phyloP scores from a whole-genome alignment of 31 red algal species.

The Odonthalia washingtoniensis region DNA sequence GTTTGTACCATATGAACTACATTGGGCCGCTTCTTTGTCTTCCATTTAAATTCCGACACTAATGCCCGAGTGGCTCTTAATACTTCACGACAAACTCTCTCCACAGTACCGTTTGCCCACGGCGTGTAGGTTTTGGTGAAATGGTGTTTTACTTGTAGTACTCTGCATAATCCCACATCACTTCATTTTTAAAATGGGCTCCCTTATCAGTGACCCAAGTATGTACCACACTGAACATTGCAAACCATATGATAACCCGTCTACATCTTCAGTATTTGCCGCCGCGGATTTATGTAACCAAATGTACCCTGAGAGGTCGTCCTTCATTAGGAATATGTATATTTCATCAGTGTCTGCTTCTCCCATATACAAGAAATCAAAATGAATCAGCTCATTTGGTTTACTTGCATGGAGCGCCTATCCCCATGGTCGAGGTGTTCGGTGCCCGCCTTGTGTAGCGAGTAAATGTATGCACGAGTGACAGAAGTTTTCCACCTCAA shows the following conservation, averaged over 20 bases:
- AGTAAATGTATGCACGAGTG: neutral
- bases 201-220: constrained; percentile 7
- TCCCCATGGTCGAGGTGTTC: neutral
- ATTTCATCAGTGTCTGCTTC: neutral
- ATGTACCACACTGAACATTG: neutral
- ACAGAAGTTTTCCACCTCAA: neutral
- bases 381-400: constrained; percentile 30
- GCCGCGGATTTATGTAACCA: neutral
- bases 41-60: too few species aligned
- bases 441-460: neutral
- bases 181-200: constrained; percentile 13
- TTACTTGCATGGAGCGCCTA: neutral
- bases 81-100: too few species aligned
- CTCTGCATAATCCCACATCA: too few species aligned
- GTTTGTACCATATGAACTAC: too few species aligned
- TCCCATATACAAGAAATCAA: constrained; percentile 5
- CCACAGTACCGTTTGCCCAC: too few species aligned
- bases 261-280: neutral
- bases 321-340: neutral
- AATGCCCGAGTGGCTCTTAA: too few species aligned
- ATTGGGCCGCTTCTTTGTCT: too few species aligned
- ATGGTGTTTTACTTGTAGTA: too few species aligned
- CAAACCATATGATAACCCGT: neutral
- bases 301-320: constrained; percentile 11
- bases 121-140: too few species aligned